phyloP scores from a whole-genome alignment of 352 stramenopile genomes.

The Phytopythium sindhum region DNA sequence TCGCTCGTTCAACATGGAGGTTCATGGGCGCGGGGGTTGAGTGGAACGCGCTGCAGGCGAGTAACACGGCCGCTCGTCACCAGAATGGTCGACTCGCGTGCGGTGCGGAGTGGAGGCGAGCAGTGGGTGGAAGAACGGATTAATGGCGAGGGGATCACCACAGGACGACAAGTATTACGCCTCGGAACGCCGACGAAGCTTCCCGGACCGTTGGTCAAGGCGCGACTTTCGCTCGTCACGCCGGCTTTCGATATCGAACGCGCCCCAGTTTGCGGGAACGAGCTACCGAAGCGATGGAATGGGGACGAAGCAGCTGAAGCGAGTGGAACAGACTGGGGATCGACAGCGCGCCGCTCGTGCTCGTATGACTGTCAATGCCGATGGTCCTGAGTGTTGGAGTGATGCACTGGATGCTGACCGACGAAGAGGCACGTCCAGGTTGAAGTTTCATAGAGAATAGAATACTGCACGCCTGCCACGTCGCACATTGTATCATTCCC shows the following conservation, averaged over 20 bases:
- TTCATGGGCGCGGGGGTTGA: too few relatives aligned
- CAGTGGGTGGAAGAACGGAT: too few relatives aligned
- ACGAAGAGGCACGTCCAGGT: not conserved
- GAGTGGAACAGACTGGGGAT: not conserved
- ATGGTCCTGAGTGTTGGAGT: too few relatives aligned
- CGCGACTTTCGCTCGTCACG: not conserved
- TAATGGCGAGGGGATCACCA: too few relatives aligned
- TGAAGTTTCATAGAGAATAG: not conserved
- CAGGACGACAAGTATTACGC: not conserved
- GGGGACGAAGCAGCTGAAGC: not conserved
- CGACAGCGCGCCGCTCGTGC: not conserved
- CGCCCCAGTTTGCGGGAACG: not conserved
- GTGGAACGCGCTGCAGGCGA: not conserved
- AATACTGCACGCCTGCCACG: not conserved
- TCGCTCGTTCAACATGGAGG: not conserved
- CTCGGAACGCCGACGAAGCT: not conserved
- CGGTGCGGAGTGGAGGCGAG: too few relatives aligned
- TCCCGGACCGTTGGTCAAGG: not conserved
- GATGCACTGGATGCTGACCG: not conserved
- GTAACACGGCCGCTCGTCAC: constrained; percentile 1
- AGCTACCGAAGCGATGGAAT: not conserved
- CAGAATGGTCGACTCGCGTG: too few relatives aligned
- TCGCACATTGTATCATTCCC: not conserved
- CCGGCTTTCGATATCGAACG: not conserved
- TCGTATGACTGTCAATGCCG: too few relatives aligned